Conservation (phyloP, 176 grass and related monocot genomes). For the Hyparrhenia diplandra region DNA sequence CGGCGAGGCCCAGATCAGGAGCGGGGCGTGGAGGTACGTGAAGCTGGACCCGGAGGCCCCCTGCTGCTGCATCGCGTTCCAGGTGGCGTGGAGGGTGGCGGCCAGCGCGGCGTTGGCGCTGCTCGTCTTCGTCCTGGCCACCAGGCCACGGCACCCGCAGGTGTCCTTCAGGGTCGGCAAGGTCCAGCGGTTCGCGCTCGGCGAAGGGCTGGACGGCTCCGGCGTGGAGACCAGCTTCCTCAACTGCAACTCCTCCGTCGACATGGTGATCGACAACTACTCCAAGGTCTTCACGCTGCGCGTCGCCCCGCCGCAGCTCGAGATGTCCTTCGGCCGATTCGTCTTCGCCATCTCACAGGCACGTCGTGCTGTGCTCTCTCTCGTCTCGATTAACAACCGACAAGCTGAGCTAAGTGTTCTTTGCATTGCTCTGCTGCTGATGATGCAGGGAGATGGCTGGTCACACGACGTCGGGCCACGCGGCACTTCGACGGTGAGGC, state of each 20-base stretch:
- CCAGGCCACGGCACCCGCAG: conserved; percentile 43
- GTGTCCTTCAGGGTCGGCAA: conserved; percentile 53
- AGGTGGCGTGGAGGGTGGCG: conserved; percentile 71
- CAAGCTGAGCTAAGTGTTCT: not conserved
- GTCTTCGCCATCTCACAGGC: conserved; percentile 62
- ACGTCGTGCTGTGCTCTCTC: not conserved
- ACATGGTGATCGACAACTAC: conserved; percentile 74
- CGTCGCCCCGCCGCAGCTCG: conserved; percentile 41
- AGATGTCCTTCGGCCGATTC: conserved; percentile 62
- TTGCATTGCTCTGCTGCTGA: too few species aligned
- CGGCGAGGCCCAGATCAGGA: not conserved
- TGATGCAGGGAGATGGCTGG: conserved; percentile 30
- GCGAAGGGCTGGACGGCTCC: conserved; percentile 73
- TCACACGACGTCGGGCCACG: conserved; percentile 34
- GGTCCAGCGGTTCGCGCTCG: conserved; percentile 67
- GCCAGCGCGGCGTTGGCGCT: conserved; percentile 57
- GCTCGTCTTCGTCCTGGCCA: conserved; percentile 77
- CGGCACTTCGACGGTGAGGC: conserved; percentile 12
- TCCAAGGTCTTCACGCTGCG: conserved; percentile 78
- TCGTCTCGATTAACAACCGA: not conserved
- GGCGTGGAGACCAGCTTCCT: conserved; percentile 84
- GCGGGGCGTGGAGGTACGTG: conserved; percentile 62
- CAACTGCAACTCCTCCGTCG: conserved; percentile 78
- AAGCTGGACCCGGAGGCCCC: conserved; percentile 65
- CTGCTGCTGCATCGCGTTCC: conserved; percentile 62